A percentile compares a stretch with the other conserved stretches of the same genome.
Evolutionary conservation across 805 yeast species (phyloP).

Genomic region (Metschnikowia cerradonensis): DNA sequence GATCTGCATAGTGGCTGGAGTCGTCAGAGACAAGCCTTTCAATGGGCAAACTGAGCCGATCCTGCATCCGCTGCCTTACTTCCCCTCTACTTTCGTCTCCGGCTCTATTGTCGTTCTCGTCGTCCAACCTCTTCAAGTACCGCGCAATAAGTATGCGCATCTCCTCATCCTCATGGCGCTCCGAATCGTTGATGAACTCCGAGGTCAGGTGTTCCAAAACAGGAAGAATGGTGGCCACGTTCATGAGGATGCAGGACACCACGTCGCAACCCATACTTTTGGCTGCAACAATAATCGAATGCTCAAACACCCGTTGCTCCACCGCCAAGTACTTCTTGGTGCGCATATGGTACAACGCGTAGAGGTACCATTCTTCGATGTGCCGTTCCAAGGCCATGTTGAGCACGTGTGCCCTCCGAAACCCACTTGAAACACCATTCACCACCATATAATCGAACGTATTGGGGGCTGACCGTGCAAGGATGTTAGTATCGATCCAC

Average conservation of each 20-base stretch:
- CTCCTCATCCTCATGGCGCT: neutral
- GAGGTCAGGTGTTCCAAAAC: neutral
- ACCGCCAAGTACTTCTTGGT: slow-evolving; percentile 5
- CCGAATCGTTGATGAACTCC: neutral
- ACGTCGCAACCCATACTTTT: slow-evolving; percentile 2
- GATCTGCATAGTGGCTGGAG: neutral
- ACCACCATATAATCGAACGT: slow-evolving; percentile 7
- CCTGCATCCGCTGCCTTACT: neutral
- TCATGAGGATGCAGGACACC: neutral
- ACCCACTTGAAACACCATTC: slow-evolving; percentile 3
- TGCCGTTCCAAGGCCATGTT: neutral
- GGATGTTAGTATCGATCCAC: slow-evolving; percentile 13
- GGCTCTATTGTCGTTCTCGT: neutral
- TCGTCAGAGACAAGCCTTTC: neutral
- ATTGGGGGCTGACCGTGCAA: slow-evolving; percentile 6
- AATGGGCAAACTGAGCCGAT: neutral
- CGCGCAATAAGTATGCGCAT: neutral
- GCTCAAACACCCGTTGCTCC: slow-evolving; percentile 3
- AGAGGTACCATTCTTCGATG: neutral
- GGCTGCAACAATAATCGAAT: neutral
- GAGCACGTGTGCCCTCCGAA: slow-evolving; percentile 4
- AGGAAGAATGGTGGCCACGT: neutral
- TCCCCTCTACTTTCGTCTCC: neutral
- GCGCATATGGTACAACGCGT: slow-evolving; percentile 4
- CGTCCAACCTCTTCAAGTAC: neutral